Percentiles rank a stretch among this genome's conserved stretches.
Conservation (phyloP, 768 basidiomycete genomes). For the Pisolithus tinctorius region DNA sequence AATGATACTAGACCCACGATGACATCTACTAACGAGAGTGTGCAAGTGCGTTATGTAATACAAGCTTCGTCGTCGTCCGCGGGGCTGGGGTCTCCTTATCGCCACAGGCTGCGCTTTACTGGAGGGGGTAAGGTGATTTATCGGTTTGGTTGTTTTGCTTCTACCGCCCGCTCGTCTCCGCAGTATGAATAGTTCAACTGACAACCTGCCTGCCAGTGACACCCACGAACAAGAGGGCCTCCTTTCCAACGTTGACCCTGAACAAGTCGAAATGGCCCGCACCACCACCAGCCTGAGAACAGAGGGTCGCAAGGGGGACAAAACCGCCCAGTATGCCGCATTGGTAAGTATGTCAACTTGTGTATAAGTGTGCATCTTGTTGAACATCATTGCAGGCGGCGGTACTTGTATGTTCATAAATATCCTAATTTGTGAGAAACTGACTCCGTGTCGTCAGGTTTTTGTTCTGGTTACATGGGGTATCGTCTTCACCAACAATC, state of each 20-base stretch:
- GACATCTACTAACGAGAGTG: no score
- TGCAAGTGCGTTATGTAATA: no score
- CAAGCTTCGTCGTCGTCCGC: no score
- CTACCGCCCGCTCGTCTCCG: not conserved
- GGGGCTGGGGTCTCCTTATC: no score
- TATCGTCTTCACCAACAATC: conserved; percentile 39
- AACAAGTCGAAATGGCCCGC: conserved; percentile 13
- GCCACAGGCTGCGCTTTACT: no score
- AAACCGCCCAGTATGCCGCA: conserved; percentile 25
- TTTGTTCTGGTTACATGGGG: conserved; percentile 39
- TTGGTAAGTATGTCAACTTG: conserved; percentile 33
- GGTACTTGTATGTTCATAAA: conserved; percentile 10
- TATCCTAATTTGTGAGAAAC: not conserved
- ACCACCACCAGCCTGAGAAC: conserved; percentile 18
- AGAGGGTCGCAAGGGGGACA: conserved; percentile 36
- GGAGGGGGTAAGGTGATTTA: no score
- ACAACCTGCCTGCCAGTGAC: not conserved
- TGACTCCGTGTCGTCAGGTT: conserved; percentile 23
- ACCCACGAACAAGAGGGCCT: conserved; percentile 13
- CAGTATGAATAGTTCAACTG: not conserved
- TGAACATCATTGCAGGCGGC: conserved; percentile 7
- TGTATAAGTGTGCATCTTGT: not conserved
- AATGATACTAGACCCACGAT: no score
- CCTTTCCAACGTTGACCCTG: conserved; percentile 3
- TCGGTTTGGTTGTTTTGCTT: no score